phyloP scores from a whole-genome alignment of 2,329 filamentous ascomycete species.

The Taxawa tesnikishii region DNA sequence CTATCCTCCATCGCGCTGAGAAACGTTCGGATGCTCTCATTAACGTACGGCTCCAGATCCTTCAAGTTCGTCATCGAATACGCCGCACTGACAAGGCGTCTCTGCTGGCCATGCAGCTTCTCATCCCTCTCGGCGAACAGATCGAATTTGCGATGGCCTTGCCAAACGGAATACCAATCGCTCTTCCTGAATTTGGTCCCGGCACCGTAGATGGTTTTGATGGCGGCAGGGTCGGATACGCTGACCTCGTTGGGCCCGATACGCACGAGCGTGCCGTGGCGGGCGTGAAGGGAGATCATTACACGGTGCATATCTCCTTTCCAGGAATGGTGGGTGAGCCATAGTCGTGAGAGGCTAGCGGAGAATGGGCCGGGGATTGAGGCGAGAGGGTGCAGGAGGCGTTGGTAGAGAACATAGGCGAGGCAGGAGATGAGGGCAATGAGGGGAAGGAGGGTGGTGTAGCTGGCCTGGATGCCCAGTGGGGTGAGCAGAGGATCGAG shows the following conservation, averaged over 20 bases:
- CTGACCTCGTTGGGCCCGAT: slow-evolving; percentile 19
- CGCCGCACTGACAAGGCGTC: slow-evolving; percentile 20
- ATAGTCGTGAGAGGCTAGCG: slow-evolving; percentile 15
- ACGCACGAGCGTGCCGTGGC: slow-evolving; percentile 18
- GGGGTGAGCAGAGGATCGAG: background rate
- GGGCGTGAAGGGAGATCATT: slow-evolving; percentile 17
- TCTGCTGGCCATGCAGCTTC: slow-evolving; percentile 21
- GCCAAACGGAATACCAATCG: slow-evolving; percentile 27
- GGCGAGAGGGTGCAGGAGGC: slow-evolving; percentile 14
- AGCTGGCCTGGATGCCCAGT: background rate
- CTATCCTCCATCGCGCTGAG: slow-evolving; percentile 18
- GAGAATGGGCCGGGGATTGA: slow-evolving; percentile 15
- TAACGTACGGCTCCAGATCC: slow-evolving; percentile 26
- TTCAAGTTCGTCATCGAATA: slow-evolving; percentile 26
- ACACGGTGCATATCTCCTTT: slow-evolving; percentile 17
- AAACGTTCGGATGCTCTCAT: slow-evolving; percentile 23
- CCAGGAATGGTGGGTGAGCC: slow-evolving; percentile 19
- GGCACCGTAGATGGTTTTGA: slow-evolving; percentile 21
- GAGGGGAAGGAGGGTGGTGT: background rate
- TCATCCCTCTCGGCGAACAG: slow-evolving; percentile 27
- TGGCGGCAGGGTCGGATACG: slow-evolving; percentile 15
- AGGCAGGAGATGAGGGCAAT: background rate
- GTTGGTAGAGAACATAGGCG: slow-evolving; percentile 14
- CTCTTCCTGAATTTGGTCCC: slow-evolving; percentile 29
- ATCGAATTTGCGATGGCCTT: slow-evolving; percentile 25